Conservation (phyloP, 176 grass and related monocot species). For the Melocanna baccifera region DNA sequence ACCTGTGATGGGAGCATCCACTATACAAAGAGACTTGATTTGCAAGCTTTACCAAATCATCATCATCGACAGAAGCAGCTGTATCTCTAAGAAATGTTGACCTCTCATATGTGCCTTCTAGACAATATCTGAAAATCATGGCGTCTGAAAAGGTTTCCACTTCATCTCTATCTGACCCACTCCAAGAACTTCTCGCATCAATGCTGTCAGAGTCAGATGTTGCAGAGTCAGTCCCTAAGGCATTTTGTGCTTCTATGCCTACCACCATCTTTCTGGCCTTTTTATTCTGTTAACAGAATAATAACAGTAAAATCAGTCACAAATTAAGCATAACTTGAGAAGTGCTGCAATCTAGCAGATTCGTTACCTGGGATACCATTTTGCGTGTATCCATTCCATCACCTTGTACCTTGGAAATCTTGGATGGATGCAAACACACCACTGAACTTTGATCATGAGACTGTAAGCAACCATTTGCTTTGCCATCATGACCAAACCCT, state of each 20-base stretch:
- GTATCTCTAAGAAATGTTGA: constrained; percentile 61
- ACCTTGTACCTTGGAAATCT: constrained; percentile 40
- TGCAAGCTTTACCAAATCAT: constrained; percentile 67
- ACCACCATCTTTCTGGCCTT: constrained; percentile 30
- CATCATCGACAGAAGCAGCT: constrained; percentile 50
- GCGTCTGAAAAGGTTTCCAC: constrained; percentile 47
- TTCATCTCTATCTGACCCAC: constrained; percentile 50
- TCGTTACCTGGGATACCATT: constrained; percentile 40
- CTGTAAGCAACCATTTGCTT: constrained; percentile 31
- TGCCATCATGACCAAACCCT: constrained; percentile 32
- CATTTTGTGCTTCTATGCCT: constrained; percentile 43
- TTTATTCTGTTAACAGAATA: constrained; percentile 32
- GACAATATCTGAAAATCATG: constrained; percentile 83
- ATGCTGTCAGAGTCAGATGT: constrained; percentile 71
- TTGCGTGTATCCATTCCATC: constrained; percentile 32
- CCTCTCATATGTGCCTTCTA: constrained; percentile 64
- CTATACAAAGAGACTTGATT: constrained; percentile 69
- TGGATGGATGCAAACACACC: constrained; percentile 32
- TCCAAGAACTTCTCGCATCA: constrained; percentile 52
- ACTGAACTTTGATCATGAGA: constrained; percentile 37
- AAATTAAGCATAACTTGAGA: constrained; percentile 23
- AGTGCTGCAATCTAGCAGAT: neutral
- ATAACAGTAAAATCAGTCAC: neutral
- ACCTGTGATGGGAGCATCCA: constrained; percentile 95
- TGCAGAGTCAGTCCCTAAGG: constrained; percentile 52